Conservation (phyloP, 352 stramenopile species). For the Pythium plurisporium region DNA sequence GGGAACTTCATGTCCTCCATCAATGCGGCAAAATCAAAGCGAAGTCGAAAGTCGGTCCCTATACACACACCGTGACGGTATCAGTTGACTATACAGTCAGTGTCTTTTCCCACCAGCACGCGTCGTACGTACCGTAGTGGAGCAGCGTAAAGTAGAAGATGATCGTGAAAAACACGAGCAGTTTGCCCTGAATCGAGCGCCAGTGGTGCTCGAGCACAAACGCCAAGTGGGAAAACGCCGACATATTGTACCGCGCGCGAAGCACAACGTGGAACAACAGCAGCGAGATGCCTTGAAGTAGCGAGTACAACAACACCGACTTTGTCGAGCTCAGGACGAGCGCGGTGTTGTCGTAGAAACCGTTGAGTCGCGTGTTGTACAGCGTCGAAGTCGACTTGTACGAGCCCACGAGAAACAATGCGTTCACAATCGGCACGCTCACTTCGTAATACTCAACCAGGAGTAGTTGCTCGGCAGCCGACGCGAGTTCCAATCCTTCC, state of each 20-base stretch:
- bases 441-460: slow-evolving; percentile 24
- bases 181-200: slow-evolving; percentile 21
- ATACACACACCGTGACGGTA: too few species aligned
- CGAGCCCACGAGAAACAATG: slow-evolving; percentile 7
- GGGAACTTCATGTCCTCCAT: background rate
- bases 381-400: slow-evolving; percentile 8
- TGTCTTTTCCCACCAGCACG: too few species aligned
- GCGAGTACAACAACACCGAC: slow-evolving; percentile 17
- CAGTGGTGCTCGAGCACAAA: slow-evolving; percentile 23
- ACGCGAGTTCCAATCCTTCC: slow-evolving; percentile 7
- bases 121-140: background rate
- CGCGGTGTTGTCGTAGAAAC: slow-evolving; percentile 11
- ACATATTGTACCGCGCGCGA: slow-evolving; percentile 11
- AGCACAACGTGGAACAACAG: slow-evolving; percentile 12
- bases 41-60: background rate
- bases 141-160: background rate
- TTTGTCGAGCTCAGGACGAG: background rate
- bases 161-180: background rate
- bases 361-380: slow-evolving; percentile 19
- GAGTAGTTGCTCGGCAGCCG: slow-evolving; percentile 1
- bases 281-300: slow-evolving; percentile 14
- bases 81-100: too few species aligned
- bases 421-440: slow-evolving; percentile 9
- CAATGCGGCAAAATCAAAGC: background rate
- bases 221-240: slow-evolving; percentile 14